Evolutionary conservation across 352 stramenopile genomes (phyloP).

Genomic region (Plasmopara halstedii): DNA sequence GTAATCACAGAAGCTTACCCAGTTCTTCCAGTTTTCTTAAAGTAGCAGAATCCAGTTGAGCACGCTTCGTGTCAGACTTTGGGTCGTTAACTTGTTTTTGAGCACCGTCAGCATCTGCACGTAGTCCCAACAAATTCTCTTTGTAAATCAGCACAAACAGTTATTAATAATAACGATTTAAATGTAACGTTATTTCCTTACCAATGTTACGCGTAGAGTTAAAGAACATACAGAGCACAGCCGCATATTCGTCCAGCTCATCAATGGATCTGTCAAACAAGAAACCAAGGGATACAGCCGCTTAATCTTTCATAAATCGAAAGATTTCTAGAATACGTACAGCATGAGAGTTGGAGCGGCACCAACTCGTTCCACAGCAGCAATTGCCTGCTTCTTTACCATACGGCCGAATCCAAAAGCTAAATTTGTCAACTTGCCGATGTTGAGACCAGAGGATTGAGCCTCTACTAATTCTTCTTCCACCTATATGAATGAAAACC

Average conservation of each 20-base stretch:
- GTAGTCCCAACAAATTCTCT: slow-evolving; percentile 57
- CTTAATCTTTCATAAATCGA: too few species aligned
- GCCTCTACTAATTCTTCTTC: slow-evolving; percentile 12
- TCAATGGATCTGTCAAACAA: slow-evolving; percentile 34
- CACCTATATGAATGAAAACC: slow-evolving; percentile 2
- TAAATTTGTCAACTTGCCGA: slow-evolving; percentile 75
- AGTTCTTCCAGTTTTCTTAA: slow-evolving; percentile 46
- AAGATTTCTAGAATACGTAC: slow-evolving; percentile 23
- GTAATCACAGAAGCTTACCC: slow-evolving; percentile 20
- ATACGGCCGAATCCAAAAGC: slow-evolving; percentile 75
- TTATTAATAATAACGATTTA: neutral
- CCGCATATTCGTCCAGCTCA: slow-evolving; percentile 66
- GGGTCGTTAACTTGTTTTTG: slow-evolving; percentile 51
- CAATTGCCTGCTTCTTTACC: slow-evolving; percentile 81
- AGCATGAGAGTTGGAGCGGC: slow-evolving; percentile 43
- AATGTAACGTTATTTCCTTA: slow-evolving; percentile 1
- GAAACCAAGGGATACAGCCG: too few species aligned
- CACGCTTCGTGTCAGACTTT: slow-evolving; percentile 8
- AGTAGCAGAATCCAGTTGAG: slow-evolving; percentile 21
- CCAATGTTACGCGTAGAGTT: slow-evolving; percentile 64
- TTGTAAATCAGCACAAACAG: neutral
- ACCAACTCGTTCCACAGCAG: slow-evolving; percentile 67
- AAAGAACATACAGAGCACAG: slow-evolving; percentile 63
- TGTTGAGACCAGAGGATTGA: slow-evolving; percentile 13
- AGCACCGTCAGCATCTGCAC: slow-evolving; percentile 37